Evolutionary conservation across 2,329 filamentous ascomycete species (phyloP).

Genomic region (Fusarium nurragi): DNA sequence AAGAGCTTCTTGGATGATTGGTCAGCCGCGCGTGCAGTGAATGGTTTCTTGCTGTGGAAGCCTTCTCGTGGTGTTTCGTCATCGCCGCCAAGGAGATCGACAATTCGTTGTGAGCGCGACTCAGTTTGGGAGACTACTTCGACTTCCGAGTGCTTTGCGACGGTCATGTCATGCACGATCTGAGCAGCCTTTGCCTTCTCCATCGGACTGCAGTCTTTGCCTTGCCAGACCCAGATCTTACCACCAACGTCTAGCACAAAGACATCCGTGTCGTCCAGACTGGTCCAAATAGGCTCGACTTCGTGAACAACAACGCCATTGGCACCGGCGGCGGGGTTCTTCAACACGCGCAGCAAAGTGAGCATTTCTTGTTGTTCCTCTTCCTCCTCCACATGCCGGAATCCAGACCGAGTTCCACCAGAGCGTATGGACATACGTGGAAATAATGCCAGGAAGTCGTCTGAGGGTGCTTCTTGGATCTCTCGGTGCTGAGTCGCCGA

Average conservation of each 20-base stretch:
- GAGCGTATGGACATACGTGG: constrained; percentile 66
- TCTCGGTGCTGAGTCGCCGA: constrained; percentile 72
- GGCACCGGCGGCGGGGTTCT: constrained; percentile 59
- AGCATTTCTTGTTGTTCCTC: constrained; percentile 53
- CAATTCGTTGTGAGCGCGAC: constrained; percentile 61
- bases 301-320: constrained; percentile 69
- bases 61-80: constrained; percentile 51
- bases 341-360: constrained; percentile 71
- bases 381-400: constrained; percentile 67
- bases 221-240: constrained; percentile 78
- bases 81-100: constrained; percentile 64
- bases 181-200: constrained; percentile 75
- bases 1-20: constrained; percentile 59
- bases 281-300: constrained; percentile 68
- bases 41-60: constrained; percentile 56
- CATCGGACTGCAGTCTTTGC: constrained; percentile 71
- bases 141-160: constrained; percentile 71
- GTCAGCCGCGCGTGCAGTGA: constrained; percentile 41
- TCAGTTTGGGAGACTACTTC: constrained; percentile 72
- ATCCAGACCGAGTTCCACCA: constrained; percentile 70
- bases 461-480: constrained; percentile 66
- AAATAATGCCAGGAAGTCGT: constrained; percentile 69
- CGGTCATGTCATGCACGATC: constrained; percentile 71
- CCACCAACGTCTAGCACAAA: constrained; percentile 70
- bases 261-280: constrained; percentile 72